These are phyloP conservation scores for Penicillium sp. DNA, from an alignment of 2,329 filamentous ascomycete genomes.

Conservation along the genomic window DNA sequence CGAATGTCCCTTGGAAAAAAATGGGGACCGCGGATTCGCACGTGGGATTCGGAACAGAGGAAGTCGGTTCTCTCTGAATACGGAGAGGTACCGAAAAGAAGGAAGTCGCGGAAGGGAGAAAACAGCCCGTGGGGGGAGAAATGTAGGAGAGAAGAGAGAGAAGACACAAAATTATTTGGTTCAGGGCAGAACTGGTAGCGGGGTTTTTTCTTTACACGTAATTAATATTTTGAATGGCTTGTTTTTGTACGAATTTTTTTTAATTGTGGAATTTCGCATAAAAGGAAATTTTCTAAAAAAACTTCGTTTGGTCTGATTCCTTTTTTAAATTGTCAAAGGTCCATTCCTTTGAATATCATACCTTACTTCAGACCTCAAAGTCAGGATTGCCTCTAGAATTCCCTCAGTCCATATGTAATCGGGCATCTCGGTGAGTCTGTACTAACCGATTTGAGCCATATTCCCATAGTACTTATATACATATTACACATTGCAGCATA, in stretches of 20 bases:
- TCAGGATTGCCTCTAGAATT: background rate
- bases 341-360: background rate
- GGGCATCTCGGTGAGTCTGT: background rate
- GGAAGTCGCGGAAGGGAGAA: constrained; percentile 10
- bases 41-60: constrained; percentile 14
- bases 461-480: background rate
- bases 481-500: background rate
- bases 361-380: background rate
- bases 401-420: background rate
- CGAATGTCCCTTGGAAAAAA: constrained; percentile 18
- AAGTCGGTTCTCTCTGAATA: constrained; percentile 5
- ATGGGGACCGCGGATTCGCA: constrained; percentile 25
- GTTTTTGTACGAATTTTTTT: constrained; percentile 1
- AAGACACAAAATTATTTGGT: constrained; percentile 28
- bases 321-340: background rate
- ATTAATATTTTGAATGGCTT: constrained; percentile 1
- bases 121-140: constrained; percentile 16
- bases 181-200: constrained; percentile 24
- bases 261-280: constrained; percentile 17
- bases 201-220: constrained; percentile 18
- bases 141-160: constrained; percentile 22
- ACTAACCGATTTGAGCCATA: background rate
- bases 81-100: constrained; percentile 7
- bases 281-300: background rate
- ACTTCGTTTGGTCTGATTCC: background rate